These are phyloP conservation scores for Suillus tomentosus DNA, from an alignment of 768 basidiomycete genomes.

Conservation along the genomic window DNA sequence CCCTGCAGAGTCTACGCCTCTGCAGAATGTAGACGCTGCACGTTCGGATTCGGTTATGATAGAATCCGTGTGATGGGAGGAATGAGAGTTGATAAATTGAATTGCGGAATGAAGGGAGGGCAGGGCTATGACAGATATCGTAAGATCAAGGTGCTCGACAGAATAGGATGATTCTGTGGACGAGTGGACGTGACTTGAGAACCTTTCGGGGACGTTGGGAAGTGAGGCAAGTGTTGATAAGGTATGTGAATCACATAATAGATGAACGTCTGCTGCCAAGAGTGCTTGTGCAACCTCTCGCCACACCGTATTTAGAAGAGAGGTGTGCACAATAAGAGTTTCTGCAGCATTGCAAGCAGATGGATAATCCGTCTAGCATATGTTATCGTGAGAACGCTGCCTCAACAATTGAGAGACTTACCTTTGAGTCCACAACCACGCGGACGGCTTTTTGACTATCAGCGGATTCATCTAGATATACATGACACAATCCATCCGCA, in stretches of 20 bases:
- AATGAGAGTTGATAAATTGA: constrained; percentile 87
- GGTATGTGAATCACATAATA: constrained; percentile 76
- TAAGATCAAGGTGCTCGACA: constrained; percentile 88
- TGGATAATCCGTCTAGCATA: constrained; percentile 80
- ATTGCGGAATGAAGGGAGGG: constrained; percentile 76
- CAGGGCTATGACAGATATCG: constrained; percentile 77
- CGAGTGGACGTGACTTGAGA: constrained; percentile 48
- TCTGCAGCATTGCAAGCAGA: constrained; percentile 95
- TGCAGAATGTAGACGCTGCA: constrained; percentile 73
- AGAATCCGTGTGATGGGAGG: constrained; percentile 92
- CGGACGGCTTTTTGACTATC: constrained; percentile 77
- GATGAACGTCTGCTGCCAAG: constrained; percentile 64
- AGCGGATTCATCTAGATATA: constrained; percentile 86
- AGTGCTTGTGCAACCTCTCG: constrained; percentile 74
- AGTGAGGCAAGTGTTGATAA: constrained; percentile 53
- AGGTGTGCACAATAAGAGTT: constrained; percentile 83
- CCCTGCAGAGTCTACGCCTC: constrained; percentile 89
- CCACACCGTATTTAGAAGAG: constrained; percentile 76
- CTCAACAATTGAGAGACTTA: constrained; percentile 32
- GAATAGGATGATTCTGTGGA: constrained; percentile 69
- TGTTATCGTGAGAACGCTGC: constrained; percentile 9
- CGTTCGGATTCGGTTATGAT: constrained; percentile 83
- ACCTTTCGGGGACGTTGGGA: constrained; percentile 37
- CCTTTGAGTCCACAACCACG: constrained; percentile 90
- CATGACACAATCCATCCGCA: constrained; percentile 91